Conservation (phyloP, 139 green algal species). For the Mychonastes homosphaera region DNA sequence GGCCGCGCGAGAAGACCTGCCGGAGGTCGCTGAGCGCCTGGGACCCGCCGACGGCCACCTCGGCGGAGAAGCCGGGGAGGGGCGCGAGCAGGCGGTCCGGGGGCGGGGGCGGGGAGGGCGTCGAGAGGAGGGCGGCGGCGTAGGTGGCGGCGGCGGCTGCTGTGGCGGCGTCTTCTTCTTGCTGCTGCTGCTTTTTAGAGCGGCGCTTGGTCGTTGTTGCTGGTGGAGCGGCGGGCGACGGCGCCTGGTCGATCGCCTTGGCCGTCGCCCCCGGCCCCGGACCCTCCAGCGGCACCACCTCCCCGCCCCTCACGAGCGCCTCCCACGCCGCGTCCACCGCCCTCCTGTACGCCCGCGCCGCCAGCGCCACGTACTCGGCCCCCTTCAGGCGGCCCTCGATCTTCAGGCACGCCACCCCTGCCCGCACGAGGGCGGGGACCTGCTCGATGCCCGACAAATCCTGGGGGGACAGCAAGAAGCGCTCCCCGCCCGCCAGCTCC, state of each 20-base stretch:
- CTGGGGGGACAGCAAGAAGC: conserved; percentile 72
- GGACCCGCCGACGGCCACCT: too few species aligned
- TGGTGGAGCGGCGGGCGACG: conserved; percentile 2
- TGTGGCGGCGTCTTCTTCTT: background rate
- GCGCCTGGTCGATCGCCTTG: background rate
- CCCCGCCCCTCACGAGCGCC: conserved; percentile 8
- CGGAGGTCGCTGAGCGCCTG: background rate
- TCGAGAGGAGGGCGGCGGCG: too few species aligned
- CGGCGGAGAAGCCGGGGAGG: too few species aligned
- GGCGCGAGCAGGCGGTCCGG: too few species aligned
- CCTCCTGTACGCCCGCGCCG: conserved; percentile 39
- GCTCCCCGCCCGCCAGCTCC: conserved; percentile 49
- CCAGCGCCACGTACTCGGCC: conserved; percentile 75
- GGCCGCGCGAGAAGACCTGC: conserved; percentile 70
- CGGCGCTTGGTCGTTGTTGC: conserved; percentile 1
- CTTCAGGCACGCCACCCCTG: conserved; percentile 73
- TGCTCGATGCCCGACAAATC: conserved; percentile 62
- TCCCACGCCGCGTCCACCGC: conserved; percentile 70
- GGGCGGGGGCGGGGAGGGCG: too few species aligned
- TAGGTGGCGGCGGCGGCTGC: background rate
- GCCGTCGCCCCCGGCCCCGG: background rate
- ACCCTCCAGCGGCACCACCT: background rate
- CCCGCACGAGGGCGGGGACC: conserved; percentile 57
- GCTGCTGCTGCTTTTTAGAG: conserved; percentile 12
- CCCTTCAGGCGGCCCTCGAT: conserved; percentile 80